A percentile compares a stretch with the other conserved stretches of the same genome.
phyloP scores from a whole-genome alignment of 768 basidiomycete genomes.

The Agaricus bisporus region DNA sequence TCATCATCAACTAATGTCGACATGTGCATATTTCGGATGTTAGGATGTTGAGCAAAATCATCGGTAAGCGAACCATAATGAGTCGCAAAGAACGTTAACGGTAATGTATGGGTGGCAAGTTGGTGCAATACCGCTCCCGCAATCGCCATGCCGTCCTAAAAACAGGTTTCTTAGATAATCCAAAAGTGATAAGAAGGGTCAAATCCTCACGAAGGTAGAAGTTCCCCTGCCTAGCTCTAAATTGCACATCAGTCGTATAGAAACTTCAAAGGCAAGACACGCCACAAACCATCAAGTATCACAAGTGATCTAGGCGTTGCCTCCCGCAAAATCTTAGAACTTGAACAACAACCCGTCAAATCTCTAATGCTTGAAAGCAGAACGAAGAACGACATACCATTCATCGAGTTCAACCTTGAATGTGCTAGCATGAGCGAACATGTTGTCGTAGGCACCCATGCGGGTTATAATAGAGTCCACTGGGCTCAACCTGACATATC shows the following conservation, averaged over 20 bases:
- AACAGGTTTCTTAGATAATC: constrained; percentile 1
- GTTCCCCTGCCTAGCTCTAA: constrained; percentile 92
- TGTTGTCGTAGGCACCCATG: constrained; percentile 98
- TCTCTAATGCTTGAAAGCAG: not conserved
- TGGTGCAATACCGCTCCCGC: constrained; percentile 94
- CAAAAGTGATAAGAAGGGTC: not conserved
- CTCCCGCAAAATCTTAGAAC: constrained; percentile 89
- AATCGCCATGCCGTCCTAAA: constrained; percentile 96
- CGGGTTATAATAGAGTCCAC: constrained; percentile 91
- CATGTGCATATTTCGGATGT: constrained; percentile 96
- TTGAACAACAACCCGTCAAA: constrained; percentile 20
- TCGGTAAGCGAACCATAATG: constrained; percentile 96
- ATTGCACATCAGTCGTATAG: constrained; percentile 6
- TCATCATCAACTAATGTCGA: constrained; percentile 89
- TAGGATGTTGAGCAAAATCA: constrained; percentile 88
- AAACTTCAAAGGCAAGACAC: not conserved
- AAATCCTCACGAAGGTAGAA: constrained; percentile 71
- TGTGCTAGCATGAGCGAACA: constrained; percentile 91
- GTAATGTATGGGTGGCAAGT: constrained; percentile 86
- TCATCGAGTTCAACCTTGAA: constrained; percentile 99
- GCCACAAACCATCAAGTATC: constrained; percentile 78
- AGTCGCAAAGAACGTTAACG: constrained; percentile 94
- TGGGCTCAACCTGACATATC: constrained; percentile 60
- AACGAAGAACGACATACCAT: constrained; percentile 46
- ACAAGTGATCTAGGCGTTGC: constrained; percentile 93